Conservation (phyloP, 192 early-diverging fungal species). For the Coemansia sp. region DNA sequence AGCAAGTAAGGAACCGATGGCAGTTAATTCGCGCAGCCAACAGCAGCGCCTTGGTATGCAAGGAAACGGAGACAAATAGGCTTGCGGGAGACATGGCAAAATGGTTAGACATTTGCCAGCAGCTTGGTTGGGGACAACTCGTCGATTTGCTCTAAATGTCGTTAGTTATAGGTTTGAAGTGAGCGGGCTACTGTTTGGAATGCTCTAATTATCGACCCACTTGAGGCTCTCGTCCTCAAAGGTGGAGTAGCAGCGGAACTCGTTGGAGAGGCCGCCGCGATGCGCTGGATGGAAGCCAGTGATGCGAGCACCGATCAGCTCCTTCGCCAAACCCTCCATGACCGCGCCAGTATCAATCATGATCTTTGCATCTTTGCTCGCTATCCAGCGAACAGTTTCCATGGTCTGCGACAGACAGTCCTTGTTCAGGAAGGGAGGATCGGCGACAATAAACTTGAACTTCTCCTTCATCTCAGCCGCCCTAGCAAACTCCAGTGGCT, state of each 20-base stretch:
- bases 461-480: slow-evolving; percentile 44
- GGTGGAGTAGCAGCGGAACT: slow-evolving; percentile 70
- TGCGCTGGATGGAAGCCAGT: slow-evolving; percentile 66
- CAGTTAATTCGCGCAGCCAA: background rate
- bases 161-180: background rate
- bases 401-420: slow-evolving; percentile 72
- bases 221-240: slow-evolving; percentile 45
- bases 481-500: slow-evolving; percentile 56
- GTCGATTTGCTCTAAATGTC: background rate
- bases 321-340: slow-evolving; percentile 55
- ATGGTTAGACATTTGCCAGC: background rate
- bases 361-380: slow-evolving; percentile 31
- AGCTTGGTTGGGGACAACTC: background rate
- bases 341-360: slow-evolving; percentile 55
- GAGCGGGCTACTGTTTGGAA: background rate
- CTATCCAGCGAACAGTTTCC: slow-evolving; percentile 57
- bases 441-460: slow-evolving; percentile 71
- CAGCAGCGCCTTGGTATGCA: background rate
- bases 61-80: background rate
- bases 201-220: slow-evolving; percentile 14
- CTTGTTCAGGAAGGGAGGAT: slow-evolving; percentile 77
- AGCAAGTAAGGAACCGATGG: background rate
- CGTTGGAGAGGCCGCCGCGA: slow-evolving; percentile 69
- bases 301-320: slow-evolving; percentile 54
- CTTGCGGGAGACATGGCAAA: background rate